Base-by-base conservation (phyloP, 139 green algal species). In the Klebsormidium nitens region DNA sequence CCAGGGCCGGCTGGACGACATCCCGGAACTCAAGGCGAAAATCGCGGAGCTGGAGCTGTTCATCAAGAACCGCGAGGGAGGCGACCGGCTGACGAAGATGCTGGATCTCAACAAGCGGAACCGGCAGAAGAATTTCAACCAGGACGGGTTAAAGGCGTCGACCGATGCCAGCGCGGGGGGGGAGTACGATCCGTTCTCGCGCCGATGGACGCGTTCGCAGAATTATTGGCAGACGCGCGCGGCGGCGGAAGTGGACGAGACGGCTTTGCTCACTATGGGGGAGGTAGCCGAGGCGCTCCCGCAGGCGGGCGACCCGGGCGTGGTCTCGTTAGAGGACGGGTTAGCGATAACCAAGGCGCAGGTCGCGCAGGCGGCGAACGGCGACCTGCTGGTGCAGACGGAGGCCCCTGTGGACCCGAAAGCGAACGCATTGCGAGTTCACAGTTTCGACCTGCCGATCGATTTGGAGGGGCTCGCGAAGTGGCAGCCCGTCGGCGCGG, bases 101-200 rank as follows among this genome's bases (percentile, higher is more conserved):
- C n/a, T n/a, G n/a, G n/a, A n/a, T n/a, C n/a, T n/a, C n/a, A 77
- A 77, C 70, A 77, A 77, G 59, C 44, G 62, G 6, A 77, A 77
- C 37, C 61, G 47, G 11, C n/a, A 61, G 31, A 28, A 77, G 17
- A 77, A 77, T 42, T 77, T 73, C 36, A 35, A n/a, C n/a, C n/a
- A n/a, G n/a, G n/a, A n/a, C n/a, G n/a, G n/a, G n/a, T n/a, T n/a
- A n/a, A n/a, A 52, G 4, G 56, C 47, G 11, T 32, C 52, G 1
- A 40, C 8, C 17, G 34, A 62, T 67, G 1, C 36, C 69, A 74
- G 63, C 35, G 19, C 40, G 5, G 69, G 69, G 32, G 69, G 74
- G 23, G 37, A 28, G 6, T 59, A 76, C 4, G 69, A 76, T 36
- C 69, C 69, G 3, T 76, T 76, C 28, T 76, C 65, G 5, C 39